These are phyloP conservation scores for Talaromyces albobiverticillius DNA, from an alignment of 2,329 filamentous ascomycete species.

Conservation along the genomic window DNA sequence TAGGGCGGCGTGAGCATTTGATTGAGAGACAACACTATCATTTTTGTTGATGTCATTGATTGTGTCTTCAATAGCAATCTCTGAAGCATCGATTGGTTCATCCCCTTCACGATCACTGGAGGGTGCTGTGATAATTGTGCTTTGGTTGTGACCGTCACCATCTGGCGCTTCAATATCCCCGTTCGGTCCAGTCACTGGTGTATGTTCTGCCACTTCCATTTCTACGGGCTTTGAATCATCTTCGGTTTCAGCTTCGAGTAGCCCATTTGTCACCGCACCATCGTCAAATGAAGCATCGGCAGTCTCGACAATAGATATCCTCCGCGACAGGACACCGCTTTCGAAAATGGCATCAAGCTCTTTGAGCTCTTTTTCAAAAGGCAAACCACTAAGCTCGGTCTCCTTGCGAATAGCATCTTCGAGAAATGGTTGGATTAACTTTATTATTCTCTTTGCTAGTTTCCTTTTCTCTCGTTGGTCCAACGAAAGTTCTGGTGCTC, in stretches of 20 bases:
- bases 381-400: constrained; percentile 70
- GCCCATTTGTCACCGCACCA: constrained; percentile 44
- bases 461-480: constrained; percentile 80
- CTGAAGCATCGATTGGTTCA: constrained; percentile 30
- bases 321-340: constrained; percentile 55
- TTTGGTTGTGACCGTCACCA: constrained; percentile 12
- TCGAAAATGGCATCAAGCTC: constrained; percentile 74
- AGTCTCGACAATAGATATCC: constrained; percentile 48
- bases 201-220: constrained; percentile 23
- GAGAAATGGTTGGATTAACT: constrained; percentile 72
- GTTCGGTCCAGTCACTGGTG: constrained; percentile 16
- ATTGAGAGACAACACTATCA: constrained; percentile 28
- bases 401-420: constrained; percentile 76
- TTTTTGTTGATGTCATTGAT: constrained; percentile 29
- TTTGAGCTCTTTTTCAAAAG: constrained; percentile 66
- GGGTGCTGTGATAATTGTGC: constrained; percentile 10
- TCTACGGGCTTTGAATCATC: constrained; percentile 9
- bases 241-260: constrained; percentile 20
- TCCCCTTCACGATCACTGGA: constrained; percentile 15
- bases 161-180: constrained; percentile 17
- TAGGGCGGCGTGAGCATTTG: constrained; percentile 46
- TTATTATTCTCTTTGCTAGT: constrained; percentile 85
- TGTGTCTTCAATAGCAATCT: constrained; percentile 22
- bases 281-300: constrained; percentile 40
- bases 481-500: constrained; percentile 43